phyloP scores from a whole-genome alignment of 2,329 filamentous ascomycete species.

The Bipolaris sorokiniana region DNA sequence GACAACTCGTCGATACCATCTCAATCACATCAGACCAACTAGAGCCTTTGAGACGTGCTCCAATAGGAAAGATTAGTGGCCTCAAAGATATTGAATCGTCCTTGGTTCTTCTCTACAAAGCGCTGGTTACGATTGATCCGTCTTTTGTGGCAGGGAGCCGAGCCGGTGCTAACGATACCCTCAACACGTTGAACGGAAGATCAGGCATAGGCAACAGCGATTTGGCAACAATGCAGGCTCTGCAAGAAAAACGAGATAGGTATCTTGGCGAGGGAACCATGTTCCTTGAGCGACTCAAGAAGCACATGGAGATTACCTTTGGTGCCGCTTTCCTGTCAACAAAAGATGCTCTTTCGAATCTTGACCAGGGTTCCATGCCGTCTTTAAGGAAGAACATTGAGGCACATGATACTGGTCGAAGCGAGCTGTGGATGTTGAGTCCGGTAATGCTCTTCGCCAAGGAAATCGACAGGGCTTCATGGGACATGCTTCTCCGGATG shows the following conservation, averaged over 20 bases:
- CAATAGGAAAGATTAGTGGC: conserved; percentile 72
- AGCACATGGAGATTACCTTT: conserved; percentile 83
- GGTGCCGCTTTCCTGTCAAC: conserved; percentile 75
- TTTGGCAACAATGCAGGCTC: conserved; percentile 83
- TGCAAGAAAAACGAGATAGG: conserved; percentile 92
- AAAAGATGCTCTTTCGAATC: conserved; percentile 62
- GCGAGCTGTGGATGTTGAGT: conserved; percentile 84
- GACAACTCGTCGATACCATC: conserved; percentile 87
- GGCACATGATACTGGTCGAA: conserved; percentile 74
- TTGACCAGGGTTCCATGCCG: conserved; percentile 56
- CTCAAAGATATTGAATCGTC: conserved; percentile 79
- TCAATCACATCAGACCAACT: conserved; percentile 82
- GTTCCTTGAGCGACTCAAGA: conserved; percentile 80
- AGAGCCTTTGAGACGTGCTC: conserved; percentile 72
- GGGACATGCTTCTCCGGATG: conserved; percentile 77
- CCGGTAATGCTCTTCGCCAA: conserved; percentile 86
- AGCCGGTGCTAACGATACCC: conserved; percentile 53
- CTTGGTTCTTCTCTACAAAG: conserved; percentile 83
- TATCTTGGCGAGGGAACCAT: conserved; percentile 77
- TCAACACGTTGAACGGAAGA: conserved; percentile 45
- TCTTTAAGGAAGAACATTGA: conserved; percentile 67
- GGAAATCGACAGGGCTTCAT: conserved; percentile 81
- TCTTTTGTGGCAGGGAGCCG: conserved; percentile 65
- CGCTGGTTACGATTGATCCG: conserved; percentile 92
- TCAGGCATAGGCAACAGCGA: conserved; percentile 74